Conservation (phyloP, 441 rosid species). For the Isatis lusitanica region DNA sequence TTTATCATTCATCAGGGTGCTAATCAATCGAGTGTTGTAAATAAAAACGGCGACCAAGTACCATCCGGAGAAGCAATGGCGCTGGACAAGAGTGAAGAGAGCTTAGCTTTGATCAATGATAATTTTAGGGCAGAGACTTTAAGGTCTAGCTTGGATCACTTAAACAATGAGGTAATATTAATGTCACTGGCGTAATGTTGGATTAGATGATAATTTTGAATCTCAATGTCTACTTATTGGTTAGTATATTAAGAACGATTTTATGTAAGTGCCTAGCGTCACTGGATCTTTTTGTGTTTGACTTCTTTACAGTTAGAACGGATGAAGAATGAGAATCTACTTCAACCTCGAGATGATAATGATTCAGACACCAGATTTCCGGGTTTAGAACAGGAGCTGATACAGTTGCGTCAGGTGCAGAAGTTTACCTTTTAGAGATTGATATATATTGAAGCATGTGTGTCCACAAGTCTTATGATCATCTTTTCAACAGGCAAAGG, state of each 20-base stretch:
- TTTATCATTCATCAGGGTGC: conserved; percentile 47
- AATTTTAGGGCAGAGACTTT: conserved; percentile 66
- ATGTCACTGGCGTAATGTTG: background rate
- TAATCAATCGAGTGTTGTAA: conserved; percentile 37
- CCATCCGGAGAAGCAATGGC: conserved; percentile 41
- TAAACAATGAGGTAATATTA: conserved; percentile 70
- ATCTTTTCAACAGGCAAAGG: conserved; percentile 64
- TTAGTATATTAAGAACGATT: background rate
- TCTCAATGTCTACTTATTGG: no score
- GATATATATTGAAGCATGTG: conserved; percentile 18
- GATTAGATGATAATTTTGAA: background rate
- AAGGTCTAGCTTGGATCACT: conserved; percentile 85
- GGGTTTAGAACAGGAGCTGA: conserved; percentile 62
- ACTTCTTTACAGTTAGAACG: conserved; percentile 66
- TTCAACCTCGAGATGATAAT: conserved; percentile 50
- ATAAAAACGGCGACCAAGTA: conserved; percentile 44
- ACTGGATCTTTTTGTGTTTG: background rate
- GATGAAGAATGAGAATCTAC: conserved; percentile 92
- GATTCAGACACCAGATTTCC: conserved; percentile 60
- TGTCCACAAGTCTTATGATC: conserved; percentile 20
- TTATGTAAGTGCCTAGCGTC: background rate
- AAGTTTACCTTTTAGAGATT: conserved; percentile 12
- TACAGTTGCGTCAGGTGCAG: conserved; percentile 72
- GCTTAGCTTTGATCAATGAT: conserved; percentile 54
- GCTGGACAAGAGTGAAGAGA: conserved; percentile 45